Evolutionary conservation across 2,329 filamentous ascomycete species (phyloP).

Genomic region (Tolypocladium endophyticum): DNA sequence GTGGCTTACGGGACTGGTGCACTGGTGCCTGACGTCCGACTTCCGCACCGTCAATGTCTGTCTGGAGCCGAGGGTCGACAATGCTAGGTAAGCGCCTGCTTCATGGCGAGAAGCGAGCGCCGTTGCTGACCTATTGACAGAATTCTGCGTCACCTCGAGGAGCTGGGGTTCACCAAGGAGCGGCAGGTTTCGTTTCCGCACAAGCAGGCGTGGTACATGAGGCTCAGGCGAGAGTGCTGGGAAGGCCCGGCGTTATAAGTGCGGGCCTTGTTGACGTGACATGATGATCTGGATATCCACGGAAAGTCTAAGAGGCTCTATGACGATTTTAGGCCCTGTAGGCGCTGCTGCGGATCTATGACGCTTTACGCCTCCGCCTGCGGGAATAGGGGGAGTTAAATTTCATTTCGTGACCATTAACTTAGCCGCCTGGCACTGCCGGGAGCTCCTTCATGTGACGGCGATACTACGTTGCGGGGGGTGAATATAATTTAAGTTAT

Average conservation of each 20-base stretch:
- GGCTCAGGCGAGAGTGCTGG: slow-evolving; percentile 71
- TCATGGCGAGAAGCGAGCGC: not conserved
- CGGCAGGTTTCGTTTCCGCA: slow-evolving; percentile 80
- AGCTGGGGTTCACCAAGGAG: slow-evolving; percentile 75
- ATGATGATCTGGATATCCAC: not conserved
- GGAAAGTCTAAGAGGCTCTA: not conserved
- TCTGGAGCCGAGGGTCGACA: slow-evolving; percentile 86
- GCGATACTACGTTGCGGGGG: not conserved
- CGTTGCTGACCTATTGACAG: not conserved
- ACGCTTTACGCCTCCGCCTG: not conserved
- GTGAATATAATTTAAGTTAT: too few species aligned
- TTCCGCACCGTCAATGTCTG: slow-evolving; percentile 72
- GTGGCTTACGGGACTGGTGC: slow-evolving; percentile 81
- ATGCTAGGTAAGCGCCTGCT: slow-evolving; percentile 54
- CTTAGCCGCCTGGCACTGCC: not conserved
- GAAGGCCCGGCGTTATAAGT: slow-evolving; percentile 51
- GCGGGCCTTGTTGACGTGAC: not conserved
- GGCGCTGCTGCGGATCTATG: not conserved
- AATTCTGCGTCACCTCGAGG: slow-evolving; percentile 50
- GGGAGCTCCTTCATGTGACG: not conserved
- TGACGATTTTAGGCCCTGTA: not conserved
- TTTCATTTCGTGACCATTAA: not conserved
- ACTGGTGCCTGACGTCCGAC: slow-evolving; percentile 72
- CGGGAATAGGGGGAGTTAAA: not conserved
- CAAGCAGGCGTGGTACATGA: slow-evolving; percentile 83